Evolutionary conservation across 1,139 yeast species (phyloP).

Genomic region (Zygosaccharomyces sapae): DNA sequence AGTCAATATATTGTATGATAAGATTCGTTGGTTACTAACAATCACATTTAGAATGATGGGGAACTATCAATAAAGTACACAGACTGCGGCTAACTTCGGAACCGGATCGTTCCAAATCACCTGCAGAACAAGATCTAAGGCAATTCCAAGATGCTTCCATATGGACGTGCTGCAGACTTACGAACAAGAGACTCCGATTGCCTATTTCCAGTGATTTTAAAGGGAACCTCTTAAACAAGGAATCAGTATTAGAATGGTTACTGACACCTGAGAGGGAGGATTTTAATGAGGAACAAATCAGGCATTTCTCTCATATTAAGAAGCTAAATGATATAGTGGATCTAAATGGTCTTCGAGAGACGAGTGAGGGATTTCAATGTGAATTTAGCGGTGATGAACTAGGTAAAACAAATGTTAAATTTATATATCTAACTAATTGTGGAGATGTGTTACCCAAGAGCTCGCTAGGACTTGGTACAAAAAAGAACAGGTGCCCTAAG

Average conservation of each 20-base stretch:
- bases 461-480: slow-evolving; percentile 37
- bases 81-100: slow-evolving; percentile 25
- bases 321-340: slow-evolving; percentile 50
- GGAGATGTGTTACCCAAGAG: slow-evolving; percentile 50
- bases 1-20: background rate
- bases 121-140: slow-evolving; percentile 46
- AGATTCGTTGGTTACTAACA: slow-evolving; percentile 1
- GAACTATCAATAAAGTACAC: slow-evolving; percentile 24
- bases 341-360: slow-evolving; percentile 35
- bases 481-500: slow-evolving; percentile 38
- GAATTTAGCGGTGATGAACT: slow-evolving; percentile 46
- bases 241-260: slow-evolving; percentile 56
- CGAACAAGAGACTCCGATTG: slow-evolving; percentile 39
- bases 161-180: slow-evolving; percentile 33
- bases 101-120: slow-evolving; percentile 25
- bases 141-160: slow-evolving; percentile 39
- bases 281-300: slow-evolving; percentile 33
- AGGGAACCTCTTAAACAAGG: slow-evolving; percentile 70
- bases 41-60: slow-evolving; percentile 24
- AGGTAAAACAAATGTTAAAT: slow-evolving; percentile 37
- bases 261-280: slow-evolving; percentile 36
- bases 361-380: slow-evolving; percentile 42
- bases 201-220: slow-evolving; percentile 69
- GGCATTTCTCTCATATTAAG: slow-evolving; percentile 43
- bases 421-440: slow-evolving; percentile 49